phyloP scores from a whole-genome alignment of 257 asterid species.

The Voacanga thouarsii region DNA sequence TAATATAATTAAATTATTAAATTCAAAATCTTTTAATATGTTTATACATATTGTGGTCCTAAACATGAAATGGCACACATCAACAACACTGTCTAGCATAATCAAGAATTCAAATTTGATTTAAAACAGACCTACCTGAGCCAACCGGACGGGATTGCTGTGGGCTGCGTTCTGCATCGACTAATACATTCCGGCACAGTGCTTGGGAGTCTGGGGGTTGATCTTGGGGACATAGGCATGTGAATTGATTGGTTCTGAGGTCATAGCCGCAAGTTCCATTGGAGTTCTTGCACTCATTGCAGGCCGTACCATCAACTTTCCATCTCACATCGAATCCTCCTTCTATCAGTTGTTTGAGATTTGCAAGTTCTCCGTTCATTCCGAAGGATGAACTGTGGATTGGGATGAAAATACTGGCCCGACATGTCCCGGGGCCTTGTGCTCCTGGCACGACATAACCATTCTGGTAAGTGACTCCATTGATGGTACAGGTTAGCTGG shows the following conservation, averaged over 20 bases:
- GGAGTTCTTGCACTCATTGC: conserved; percentile 42
- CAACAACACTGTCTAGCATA: too few relatives aligned
- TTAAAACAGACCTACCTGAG: conserved; percentile 12
- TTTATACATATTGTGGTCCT: too few relatives aligned
- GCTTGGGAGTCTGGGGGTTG: conserved; percentile 13
- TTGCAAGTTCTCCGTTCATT: conserved; percentile 11
- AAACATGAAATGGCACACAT: too few relatives aligned
- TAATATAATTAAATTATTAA: too few relatives aligned
- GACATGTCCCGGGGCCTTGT: conserved; percentile 36
- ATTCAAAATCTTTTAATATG: too few relatives aligned
- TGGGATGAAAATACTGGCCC: conserved; percentile 44
- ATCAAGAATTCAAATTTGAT: too few relatives aligned
- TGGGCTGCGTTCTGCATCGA: background rate
- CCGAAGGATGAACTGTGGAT: conserved; percentile 18
- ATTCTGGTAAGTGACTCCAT: conserved; percentile 29
- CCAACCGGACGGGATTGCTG: background rate
- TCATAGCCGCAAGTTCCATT: conserved; percentile 54
- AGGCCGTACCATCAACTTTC: conserved; percentile 28
- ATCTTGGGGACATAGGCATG: conserved; percentile 46
- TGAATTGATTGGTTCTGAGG: conserved; percentile 24
- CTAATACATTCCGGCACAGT: background rate
- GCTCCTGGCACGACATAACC: conserved; percentile 32
- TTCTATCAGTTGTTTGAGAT: conserved; percentile 19
- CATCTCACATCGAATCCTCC: conserved; percentile 48
- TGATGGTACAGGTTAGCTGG: conserved; percentile 37